Evolutionary conservation across 2,329 filamentous ascomycete genomes (phyloP), one percentile per base, ranked within the genome.

Genomic region (Fusarium sarcochroum): DNA sequence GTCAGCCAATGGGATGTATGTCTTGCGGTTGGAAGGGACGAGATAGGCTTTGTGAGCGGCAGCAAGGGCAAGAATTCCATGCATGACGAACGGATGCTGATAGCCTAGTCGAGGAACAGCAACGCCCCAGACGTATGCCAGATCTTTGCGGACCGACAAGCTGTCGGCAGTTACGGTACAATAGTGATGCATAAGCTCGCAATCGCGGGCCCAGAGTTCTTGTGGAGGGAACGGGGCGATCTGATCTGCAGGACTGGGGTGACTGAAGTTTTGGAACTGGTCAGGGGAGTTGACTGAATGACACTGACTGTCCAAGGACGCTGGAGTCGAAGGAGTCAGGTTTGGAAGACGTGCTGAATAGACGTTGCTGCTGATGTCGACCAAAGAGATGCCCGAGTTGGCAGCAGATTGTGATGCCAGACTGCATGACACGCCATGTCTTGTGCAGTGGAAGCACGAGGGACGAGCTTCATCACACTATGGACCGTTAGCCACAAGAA

Each of bases 141-240:
- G 57, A 25, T 78, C 76, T 17, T 51, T 60, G 4, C 71, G 68
- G 7, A 59, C 20, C 3, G 72, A 71, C 25, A 78, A 20, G 1
- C 65, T 71, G 21, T 71, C 44, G 8, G 66, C 70, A 2, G 76
- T 77, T 5, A 72, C 47, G 6, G 74, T 76, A 50, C 69, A 66
- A 48, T 69, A 78, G 45, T 78, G 76, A 32, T 78, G 76, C 71
- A 78, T 75, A 18, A 78, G 67, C 44, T 78, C 76, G 21, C 76
- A 60, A 30, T 71, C 71, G 17, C 63, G 65, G 21, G 56, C 52
- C 63, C 64, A 60, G 30, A 73, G 61, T 34, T 75, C 71, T 7
- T 72, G 63, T 9, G 69, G 62, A 15, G 73, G 62, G 25, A 70
- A 73, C 4, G 73, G 73, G 15, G 71, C 65, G 23, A 73, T 73